Evolutionary conservation across 371 early-diverging fungal genomes (phyloP).

Genomic region (Apophysomyces variabilis): DNA sequence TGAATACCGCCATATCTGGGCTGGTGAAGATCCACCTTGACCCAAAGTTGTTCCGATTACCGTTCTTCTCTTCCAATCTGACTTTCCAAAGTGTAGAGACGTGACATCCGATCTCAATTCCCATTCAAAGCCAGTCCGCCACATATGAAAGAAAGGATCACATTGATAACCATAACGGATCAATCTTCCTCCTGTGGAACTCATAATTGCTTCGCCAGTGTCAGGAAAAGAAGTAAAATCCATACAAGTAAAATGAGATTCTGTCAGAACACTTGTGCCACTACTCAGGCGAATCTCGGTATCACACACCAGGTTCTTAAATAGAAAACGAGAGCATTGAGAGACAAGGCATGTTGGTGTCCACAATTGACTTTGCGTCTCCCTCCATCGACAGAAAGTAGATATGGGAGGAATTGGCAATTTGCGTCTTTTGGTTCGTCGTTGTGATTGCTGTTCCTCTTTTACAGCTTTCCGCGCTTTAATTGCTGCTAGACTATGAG

Average conservation of each 20-base stretch:
- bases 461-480: constrained; percentile 8
- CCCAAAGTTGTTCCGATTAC: constrained; percentile 12
- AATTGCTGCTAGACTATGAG: constrained; percentile 23
- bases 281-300: background rate
- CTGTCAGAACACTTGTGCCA: background rate
- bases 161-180: constrained; percentile 37
- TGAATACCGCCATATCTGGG: constrained; percentile 9
- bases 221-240: constrained; percentile 11
- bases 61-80: background rate
- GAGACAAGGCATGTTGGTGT: background rate
- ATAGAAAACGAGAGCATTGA: background rate
- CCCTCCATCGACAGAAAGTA: constrained; percentile 1
- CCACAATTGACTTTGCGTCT: background rate
- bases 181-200: constrained; percentile 12
- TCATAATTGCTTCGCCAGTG: constrained; percentile 15
- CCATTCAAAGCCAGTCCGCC: constrained; percentile 15
- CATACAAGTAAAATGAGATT: constrained; percentile 2
- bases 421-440: background rate
- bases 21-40: background rate
- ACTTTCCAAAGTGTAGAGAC: constrained; percentile 10
- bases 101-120: constrained; percentile 2
- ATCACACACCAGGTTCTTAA: background rate
- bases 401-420: background rate
- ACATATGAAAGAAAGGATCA: constrained; percentile 32
- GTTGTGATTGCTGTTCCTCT: constrained; percentile 7